Base-by-base conservation (phyloP, 192 early-diverging fungal species). In the Hyaloraphidium curvatum region DNA sequence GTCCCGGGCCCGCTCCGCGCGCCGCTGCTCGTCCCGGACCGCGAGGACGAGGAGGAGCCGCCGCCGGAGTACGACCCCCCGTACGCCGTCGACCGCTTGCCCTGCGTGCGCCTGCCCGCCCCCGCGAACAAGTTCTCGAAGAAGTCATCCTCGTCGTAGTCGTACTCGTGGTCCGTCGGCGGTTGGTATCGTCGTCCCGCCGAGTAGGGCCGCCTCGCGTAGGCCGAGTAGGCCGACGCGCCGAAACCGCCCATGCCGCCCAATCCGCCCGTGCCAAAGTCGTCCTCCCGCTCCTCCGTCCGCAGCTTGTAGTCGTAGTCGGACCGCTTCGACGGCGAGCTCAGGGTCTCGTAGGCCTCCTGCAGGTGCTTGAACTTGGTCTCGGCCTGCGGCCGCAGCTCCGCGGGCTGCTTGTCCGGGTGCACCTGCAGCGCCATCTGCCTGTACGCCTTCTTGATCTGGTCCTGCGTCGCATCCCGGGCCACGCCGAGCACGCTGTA, bases 251-350 rank as follows among this genome's bases (percentile, higher is more conserved):
- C 48, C 48, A 59, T 58, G 13, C 55, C 56, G 3, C 19, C 55
- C n/a, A n/a, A n/a, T n/a, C n/a, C n/a, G 37, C 59, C 50, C 56
- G 31, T 61, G 17, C 59, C 58, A 14, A n/a, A n/a, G n/a, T 30
- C 58, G n/a, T 51, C 30, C n/a, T 30, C 29, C n/a, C n/a, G n/a
- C 23, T 81, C 86, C 27, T 89, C 86, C 28, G 89, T 59, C 57
- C 87, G 82, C 56, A 69, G 72, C 14, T 86, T 86, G 33, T 73
- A 72, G 55, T 89, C 87, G 59, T 77, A 89, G 51, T 85, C 69
- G 28, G 76, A 54, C 63, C 83, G 86, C 69, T 89, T 89, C 28
- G 70, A 67, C 11, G 84, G 81, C 60, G 89, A 84, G 13, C 80
- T 81, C 14, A 89, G 59, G 2, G 89, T 76, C 26, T 62, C 57